These are phyloP conservation scores for Durusdinium trenchii DNA, from an alignment of 73 alveolate species.

Conservation along the genomic window DNA sequence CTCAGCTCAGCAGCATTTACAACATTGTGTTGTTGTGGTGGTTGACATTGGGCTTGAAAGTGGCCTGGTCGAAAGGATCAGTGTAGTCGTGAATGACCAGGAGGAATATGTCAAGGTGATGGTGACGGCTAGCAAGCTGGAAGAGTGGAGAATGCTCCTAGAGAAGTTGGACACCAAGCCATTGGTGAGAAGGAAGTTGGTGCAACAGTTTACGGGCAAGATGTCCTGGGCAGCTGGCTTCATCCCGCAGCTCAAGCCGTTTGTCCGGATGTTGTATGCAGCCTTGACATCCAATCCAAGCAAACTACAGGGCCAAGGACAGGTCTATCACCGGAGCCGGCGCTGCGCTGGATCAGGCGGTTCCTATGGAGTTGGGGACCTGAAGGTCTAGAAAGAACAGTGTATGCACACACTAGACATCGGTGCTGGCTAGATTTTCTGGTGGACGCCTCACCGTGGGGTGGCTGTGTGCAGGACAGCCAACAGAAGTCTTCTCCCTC, in stretches of 20 bases:
- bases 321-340: conserved; percentile 8
- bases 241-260: not conserved
- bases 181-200: not conserved
- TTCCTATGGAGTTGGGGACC: not conserved
- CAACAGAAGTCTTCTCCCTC: not conserved
- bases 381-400: not conserved
- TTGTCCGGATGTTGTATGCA: conserved; percentile 22
- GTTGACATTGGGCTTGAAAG: not conserved
- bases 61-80: conserved; percentile 36
- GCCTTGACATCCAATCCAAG: not conserved
- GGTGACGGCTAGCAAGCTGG: not conserved
- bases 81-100: not conserved
- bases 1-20: not conserved
- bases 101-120: not conserved
- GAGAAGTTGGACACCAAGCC: not conserved
- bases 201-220: not conserved
- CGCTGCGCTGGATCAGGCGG: not conserved
- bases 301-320: not conserved
- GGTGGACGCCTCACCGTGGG: conserved; percentile 82
- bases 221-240: conserved; percentile 47
- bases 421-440: not conserved
- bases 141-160: not conserved
- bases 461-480: not conserved
- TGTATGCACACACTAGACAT: not conserved
- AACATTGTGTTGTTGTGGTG: not conserved